Evolutionary conservation across 768 basidiomycete genomes (phyloP), one percentile per base, ranked within the genome.

Genomic region (Fibroporia radiculosa): DNA sequence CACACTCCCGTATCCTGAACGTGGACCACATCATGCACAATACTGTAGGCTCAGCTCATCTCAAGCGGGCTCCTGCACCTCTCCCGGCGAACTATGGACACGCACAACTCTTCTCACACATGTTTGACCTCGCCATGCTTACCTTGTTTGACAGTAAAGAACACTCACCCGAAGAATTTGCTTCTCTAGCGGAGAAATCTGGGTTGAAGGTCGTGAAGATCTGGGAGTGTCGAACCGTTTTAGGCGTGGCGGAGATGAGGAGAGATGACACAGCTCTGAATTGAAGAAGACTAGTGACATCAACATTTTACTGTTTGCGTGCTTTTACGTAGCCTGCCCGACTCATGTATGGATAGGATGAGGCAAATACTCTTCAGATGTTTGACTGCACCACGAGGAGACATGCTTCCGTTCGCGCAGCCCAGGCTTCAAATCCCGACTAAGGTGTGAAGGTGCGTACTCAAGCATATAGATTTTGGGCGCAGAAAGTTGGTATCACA

Each of bases 71-170:
- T 22, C 49, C 49, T 3, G 1, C 40, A 12, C 49, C 49, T 3
- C 42, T 50, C n/a, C 49, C 42, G 10, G 43, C 49, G 27, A 52
- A 52, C 26, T 52, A 52, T 22, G 51, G 48, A 6, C 18, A 4
- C 6, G 47, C 44, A 3, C 22, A 18, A n/a, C 43, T 39, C 3
- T 29, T 40, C 20, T 31, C 31, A 3, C 44, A 52, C 34, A 31
- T 37, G 16, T 41, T 40, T 19, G 51, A 52, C 39, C 40, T 52
- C 16, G 38, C 34, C 40, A 52, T 52, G 51, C 36, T 52, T 12
- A 37, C 44, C 6, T n/a, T 46, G 40, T 37, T 44, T 6, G 49
- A 52, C 19, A 45, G 48, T 14, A 40, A 18, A 8, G 51, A 52
- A 29, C 38, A 45, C 19, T 46, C 44, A 8, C 51, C 48, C 1